Evolutionary conservation across 306 rosid species (phyloP).

Genomic region (Ormosia semicastrata): DNA sequence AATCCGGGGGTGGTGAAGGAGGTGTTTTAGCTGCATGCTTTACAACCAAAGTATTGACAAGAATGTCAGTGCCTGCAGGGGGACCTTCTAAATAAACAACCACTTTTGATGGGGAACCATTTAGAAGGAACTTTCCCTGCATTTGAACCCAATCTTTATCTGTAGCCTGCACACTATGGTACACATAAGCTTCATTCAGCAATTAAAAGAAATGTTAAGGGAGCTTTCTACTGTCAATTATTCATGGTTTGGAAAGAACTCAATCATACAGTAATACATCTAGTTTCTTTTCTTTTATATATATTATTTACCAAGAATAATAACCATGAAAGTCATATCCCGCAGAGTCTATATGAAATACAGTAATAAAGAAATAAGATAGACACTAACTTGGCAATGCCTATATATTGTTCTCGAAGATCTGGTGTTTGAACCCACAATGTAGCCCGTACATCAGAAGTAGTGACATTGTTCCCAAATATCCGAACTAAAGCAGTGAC

Average conservation of each 20-base stretch:
- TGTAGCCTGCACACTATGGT: constrained; percentile 83
- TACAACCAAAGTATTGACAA: constrained; percentile 65
- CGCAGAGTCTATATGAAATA: not conserved
- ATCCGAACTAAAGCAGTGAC: constrained; percentile 72
- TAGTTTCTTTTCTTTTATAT: not conserved
- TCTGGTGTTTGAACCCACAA: constrained; percentile 74
- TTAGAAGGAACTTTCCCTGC: constrained; percentile 88
- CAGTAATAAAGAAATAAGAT: not conserved
- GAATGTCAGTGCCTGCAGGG: constrained; percentile 83
- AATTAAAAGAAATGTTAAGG: not conserved
- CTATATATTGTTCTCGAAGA: constrained; percentile 80
- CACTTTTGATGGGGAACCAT: constrained; percentile 75
- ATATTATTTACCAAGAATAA: not conserved
- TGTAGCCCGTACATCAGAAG: constrained; percentile 74
- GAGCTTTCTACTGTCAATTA: not conserved
- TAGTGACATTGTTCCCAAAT: constrained; percentile 72
- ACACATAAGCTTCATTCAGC: constrained; percentile 36
- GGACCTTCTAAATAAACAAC: constrained; percentile 92
- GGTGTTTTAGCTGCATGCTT: constrained; percentile 78
- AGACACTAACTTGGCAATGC: constrained; percentile 75
- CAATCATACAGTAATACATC: not conserved
- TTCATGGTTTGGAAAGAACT: not conserved
- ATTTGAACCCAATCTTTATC: constrained; percentile 84
- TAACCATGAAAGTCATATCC: not conserved
- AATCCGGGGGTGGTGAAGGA: constrained; percentile 68